Base-by-base conservation (phyloP, 495 filamentous ascomycete genomes). In the Aspergillus cristatus region DNA sequence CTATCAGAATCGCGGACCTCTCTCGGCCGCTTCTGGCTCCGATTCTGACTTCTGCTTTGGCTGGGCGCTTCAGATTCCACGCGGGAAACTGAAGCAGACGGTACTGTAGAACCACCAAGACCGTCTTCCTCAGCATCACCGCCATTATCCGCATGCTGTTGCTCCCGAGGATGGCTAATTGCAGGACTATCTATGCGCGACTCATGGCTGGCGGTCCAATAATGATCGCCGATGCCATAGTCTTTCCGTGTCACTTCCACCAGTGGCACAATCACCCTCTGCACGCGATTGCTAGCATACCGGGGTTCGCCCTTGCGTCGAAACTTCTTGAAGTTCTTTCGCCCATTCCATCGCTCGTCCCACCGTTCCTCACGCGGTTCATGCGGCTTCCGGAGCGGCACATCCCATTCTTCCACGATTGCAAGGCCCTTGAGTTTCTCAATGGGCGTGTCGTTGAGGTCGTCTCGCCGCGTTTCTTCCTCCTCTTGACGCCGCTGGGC, bases 301-400 rank as follows among this genome's bases (percentile, higher is more conserved):
- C 41, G 47, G 5, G 69, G 60, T 1, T 68, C 68, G 2, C 71
- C 76, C 32, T 75, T 73, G 39, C 77, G 74, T 3, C 77, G 73
- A 46, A 98, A 98, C 46, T 75, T 81, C 59, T 98, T 98, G 68
- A 96, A 98, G 47, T 98, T 97, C 62, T 87, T 93, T 5, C 90
- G 75, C 0, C 93, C 91, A 52, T 96, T 94, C 93, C 93, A 98
- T 25, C 70, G 67, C 2, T 86, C 80, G 49, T 96, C 78, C 91
- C 93, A 96, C 15, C 87, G 74, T 7, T 74, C 72, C 30, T 54
- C 35, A 16, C 71, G 44, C 32, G 1, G 18, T 24, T 8, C 13
- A 35, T 39, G 38, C 13, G 34, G 35, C 14, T 44, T 32, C 5
- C 58, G 53, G 10, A 53, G 16, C 0, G 60, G 66, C 7, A 96